Evolutionary conservation across 1,284 basidiomycete species (phyloP).

Genomic region (Golubevia sp.): DNA sequence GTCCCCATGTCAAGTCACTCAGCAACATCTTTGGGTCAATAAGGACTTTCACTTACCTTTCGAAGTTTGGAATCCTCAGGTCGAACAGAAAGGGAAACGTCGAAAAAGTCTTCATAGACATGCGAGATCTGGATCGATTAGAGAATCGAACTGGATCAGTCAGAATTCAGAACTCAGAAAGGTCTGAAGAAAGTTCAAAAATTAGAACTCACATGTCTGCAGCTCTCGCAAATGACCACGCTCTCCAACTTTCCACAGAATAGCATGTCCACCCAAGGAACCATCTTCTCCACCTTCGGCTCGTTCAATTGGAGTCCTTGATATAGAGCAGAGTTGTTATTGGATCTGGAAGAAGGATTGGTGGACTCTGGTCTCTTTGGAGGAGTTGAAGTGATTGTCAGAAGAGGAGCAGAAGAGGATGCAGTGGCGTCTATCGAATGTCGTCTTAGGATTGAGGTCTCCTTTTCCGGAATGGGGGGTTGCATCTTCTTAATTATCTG

Average conservation of each 20-base stretch:
- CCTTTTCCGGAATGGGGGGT: constrained; percentile 64
- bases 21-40: too few species aligned
- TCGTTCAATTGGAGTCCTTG: constrained; percentile 11
- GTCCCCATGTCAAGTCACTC: too few species aligned
- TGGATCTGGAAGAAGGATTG: constrained; percentile 1
- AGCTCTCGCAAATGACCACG: constrained; percentile 89
- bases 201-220: constrained; percentile 72
- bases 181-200: background rate
- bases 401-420: constrained; percentile 11
- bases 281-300: constrained; percentile 65
- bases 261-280: constrained; percentile 82
- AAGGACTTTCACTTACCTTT: too few species aligned
- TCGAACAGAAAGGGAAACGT: constrained; percentile 79
- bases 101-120: constrained; percentile 90
- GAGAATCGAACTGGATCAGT: background rate
- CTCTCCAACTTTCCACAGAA: constrained; percentile 85
- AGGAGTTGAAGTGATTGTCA: background rate
- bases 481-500: constrained; percentile 79
- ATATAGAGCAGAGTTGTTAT: too few species aligned
- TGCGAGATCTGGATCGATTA: constrained; percentile 73
- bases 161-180: background rate
- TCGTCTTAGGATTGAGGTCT: constrained; percentile 19
- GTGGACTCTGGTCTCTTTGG: constrained; percentile 11
- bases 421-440: constrained; percentile 38
- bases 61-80: constrained; percentile 16